Percentiles rank a stretch among this genome's conserved stretches.
These are phyloP conservation scores for Candida schatavii DNA, from an alignment of 805 yeast species.

Conservation along the genomic window DNA sequence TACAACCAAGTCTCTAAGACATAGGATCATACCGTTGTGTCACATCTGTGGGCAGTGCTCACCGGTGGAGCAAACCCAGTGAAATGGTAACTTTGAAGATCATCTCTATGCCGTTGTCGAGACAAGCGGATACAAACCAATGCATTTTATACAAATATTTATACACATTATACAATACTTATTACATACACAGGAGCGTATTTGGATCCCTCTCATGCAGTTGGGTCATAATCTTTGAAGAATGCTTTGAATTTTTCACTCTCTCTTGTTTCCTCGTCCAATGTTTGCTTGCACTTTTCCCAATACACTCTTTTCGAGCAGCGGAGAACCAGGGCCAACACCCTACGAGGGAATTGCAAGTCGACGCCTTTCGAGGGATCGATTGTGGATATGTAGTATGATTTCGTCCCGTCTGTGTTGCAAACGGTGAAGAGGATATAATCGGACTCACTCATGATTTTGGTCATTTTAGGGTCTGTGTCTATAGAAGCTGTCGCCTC, in stretches of 20 bases:
- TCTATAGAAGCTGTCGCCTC: conserved; percentile 8
- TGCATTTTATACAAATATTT: no score
- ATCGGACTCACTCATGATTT: conserved; percentile 29
- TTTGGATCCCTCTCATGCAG: no score
- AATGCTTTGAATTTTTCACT: conserved; percentile 58
- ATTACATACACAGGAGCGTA: no score
- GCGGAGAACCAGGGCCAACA: conserved; percentile 60
- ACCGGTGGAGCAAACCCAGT: no score
- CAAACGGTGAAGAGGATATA: conserved; percentile 33
- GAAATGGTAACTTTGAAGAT: no score
- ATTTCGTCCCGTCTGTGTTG: conserved; percentile 16
- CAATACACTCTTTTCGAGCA: conserved; percentile 66
- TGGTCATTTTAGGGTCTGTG: conserved; percentile 17
- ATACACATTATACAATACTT: no score
- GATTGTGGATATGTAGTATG: conserved; percentile 17
- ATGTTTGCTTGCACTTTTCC: conserved; percentile 72
- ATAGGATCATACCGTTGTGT: no score
- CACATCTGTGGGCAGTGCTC: no score
- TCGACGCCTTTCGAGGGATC: conserved; percentile 46
- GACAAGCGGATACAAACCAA: no score
- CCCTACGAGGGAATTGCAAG: conserved; percentile 81
- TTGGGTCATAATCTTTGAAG: conserved; percentile 56
- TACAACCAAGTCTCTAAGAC: no score
- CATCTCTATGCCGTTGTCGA: no score
- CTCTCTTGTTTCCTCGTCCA: conserved; percentile 60